Percentiles rank a stretch among this genome's conserved stretches.
phyloP scores from a whole-genome alignment of 768 basidiomycete species.

The Panellus pusillus region DNA sequence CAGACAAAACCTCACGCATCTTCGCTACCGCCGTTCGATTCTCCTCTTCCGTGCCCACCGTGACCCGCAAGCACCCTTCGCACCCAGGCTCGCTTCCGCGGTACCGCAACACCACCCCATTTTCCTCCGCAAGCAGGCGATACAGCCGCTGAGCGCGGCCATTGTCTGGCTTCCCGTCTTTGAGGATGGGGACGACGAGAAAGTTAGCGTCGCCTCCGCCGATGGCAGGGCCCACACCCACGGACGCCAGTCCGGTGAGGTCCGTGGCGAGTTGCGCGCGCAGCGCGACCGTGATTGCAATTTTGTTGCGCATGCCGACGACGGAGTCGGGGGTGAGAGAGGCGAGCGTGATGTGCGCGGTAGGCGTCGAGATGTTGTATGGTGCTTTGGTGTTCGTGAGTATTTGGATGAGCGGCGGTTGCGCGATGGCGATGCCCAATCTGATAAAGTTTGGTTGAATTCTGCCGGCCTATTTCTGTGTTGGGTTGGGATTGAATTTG shows the following conservation, averaged over 20 bases:
- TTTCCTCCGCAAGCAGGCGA: slow-evolving; percentile 77
- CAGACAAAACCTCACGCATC: slow-evolving; percentile 49
- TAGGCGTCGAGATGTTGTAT: slow-evolving; percentile 93
- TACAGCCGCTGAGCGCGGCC: slow-evolving; percentile 66
- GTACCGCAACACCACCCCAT: slow-evolving; percentile 88
- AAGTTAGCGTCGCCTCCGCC: slow-evolving; percentile 93
- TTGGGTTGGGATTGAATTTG: slow-evolving; percentile 2
- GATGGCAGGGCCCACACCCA: slow-evolving; percentile 67
- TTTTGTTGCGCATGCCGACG: slow-evolving; percentile 61
- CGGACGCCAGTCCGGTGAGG: slow-evolving; percentile 44
- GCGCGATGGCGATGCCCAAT: slow-evolving; percentile 86
- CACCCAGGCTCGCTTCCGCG: slow-evolving; percentile 88
- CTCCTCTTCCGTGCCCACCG: slow-evolving; percentile 84
- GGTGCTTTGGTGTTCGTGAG: slow-evolving; percentile 96
- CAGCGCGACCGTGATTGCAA: slow-evolving; percentile 55
- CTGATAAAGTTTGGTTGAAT: slow-evolving; percentile 36
- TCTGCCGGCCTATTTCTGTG: not conserved
- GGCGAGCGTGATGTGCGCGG: slow-evolving; percentile 76
- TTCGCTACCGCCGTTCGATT: slow-evolving; percentile 59
- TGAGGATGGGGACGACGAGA: slow-evolving; percentile 74
- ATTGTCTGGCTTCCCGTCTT: slow-evolving; percentile 54
- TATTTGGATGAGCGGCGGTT: slow-evolving; percentile 87
- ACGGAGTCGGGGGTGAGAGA: slow-evolving; percentile 74
- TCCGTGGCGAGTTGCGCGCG: slow-evolving; percentile 53
- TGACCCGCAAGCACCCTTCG: slow-evolving; percentile 82